A percentile compares a stretch with the other conserved stretches of the same genome.
phyloP scores from a whole-genome alignment of 106 monocot species.

The Gastrodia elata region DNA sequence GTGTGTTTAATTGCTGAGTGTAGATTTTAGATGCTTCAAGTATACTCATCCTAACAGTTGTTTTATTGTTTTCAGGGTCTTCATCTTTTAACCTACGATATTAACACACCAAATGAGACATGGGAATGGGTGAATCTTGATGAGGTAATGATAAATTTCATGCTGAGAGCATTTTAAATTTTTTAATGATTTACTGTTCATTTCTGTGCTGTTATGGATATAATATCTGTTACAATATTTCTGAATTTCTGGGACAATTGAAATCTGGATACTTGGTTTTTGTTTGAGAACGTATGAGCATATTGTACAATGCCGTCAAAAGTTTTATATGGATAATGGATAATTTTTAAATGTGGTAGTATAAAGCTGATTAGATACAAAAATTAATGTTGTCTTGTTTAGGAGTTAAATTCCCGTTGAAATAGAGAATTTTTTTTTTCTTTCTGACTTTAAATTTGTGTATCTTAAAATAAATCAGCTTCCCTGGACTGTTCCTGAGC shows the following conservation, averaged over 20 bases:
- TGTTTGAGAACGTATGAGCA: neutral
- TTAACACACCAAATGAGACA: slow-evolving; percentile 63
- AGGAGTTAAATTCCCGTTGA: neutral
- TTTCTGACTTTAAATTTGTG: neutral
- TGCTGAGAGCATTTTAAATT: neutral
- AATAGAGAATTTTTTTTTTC: neutral
- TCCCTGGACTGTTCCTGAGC: neutral
- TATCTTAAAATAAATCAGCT: neutral
- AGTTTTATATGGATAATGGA: neutral
- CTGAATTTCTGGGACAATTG: neutral
- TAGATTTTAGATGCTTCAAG: slow-evolving; percentile 8
- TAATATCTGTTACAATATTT: neutral
- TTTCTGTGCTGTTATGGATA: neutral
- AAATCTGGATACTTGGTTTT: neutral
- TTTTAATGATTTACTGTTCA: neutral
- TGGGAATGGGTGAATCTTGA: slow-evolving; percentile 95
- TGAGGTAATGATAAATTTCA: slow-evolving; percentile 36
- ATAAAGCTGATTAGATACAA: neutral
- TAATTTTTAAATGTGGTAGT: neutral
- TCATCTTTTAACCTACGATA: slow-evolving; percentile 91
- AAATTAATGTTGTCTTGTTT: neutral
- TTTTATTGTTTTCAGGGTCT: slow-evolving; percentile 39
- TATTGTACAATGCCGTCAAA: neutral
- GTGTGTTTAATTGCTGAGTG: slow-evolving; percentile 35
- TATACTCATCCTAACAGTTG: slow-evolving; percentile 17